A percentile compares a stretch with the other conserved stretches of the same genome.
Conservation (phyloP, 495 filamentous ascomycete genomes). For the Xylaria castorea region DNA sequence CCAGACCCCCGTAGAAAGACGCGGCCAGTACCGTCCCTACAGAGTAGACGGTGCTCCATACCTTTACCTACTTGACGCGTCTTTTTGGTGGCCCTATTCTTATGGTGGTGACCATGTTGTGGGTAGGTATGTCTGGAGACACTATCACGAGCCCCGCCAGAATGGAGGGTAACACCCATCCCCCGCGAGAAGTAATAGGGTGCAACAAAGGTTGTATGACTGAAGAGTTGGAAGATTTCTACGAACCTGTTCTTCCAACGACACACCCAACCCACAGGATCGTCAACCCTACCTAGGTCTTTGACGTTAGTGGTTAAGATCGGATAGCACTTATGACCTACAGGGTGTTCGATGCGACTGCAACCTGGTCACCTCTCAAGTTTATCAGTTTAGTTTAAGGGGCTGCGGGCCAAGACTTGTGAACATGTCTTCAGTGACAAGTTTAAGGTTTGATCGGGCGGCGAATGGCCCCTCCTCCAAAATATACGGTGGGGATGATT, state of each 20-base stretch:
- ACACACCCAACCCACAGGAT: conserved; percentile 25
- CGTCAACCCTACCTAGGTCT: conserved; percentile 17
- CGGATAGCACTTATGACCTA: background rate
- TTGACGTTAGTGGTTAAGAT: background rate
- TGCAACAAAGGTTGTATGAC: background rate
- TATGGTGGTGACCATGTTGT: background rate
- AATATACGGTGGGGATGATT: background rate
- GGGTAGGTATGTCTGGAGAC: conserved; percentile 14
- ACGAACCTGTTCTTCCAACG: background rate
- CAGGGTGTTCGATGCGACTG: background rate
- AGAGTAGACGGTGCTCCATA: conserved; percentile 2
- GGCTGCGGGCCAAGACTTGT: background rate
- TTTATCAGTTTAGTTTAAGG: background rate
- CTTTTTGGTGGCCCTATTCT: background rate
- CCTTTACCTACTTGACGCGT: background rate
- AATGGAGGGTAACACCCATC: conserved; percentile 8
- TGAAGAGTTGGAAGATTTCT: background rate
- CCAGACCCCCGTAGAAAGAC: conserved; percentile 6
- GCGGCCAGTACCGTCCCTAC: conserved; percentile 12
- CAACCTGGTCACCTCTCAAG: background rate
- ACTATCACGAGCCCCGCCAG: conserved; percentile 23
- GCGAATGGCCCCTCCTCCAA: background rate
- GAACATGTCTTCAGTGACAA: background rate
- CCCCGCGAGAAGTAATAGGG: background rate
- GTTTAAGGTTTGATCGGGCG: conserved; percentile 7